These are phyloP conservation scores for Huntiella abstrusa DNA, from an alignment of 2,329 filamentous ascomycete species.

Conservation along the genomic window DNA sequence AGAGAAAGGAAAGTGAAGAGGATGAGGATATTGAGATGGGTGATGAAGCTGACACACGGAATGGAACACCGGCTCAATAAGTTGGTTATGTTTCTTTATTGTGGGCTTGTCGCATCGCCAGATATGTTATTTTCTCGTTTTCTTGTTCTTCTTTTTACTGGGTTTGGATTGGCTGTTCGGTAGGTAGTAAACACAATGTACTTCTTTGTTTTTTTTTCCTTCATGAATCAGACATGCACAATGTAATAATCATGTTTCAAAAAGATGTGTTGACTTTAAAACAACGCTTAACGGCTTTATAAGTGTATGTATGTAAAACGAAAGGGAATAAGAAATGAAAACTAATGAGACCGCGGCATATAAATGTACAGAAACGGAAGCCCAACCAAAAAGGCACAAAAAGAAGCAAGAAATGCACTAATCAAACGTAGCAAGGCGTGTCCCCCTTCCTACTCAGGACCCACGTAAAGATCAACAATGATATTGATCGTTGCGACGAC, in stretches of 20 bases:
- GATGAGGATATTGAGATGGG: constrained; percentile 10
- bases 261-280: no score
- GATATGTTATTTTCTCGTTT: neutral
- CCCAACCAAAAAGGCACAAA: neutral
- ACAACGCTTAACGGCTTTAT: no score
- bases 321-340: neutral
- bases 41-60: constrained; percentile 6
- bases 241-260: no score
- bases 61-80: constrained; percentile 6
- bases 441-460: constrained; percentile 4
- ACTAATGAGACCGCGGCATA: neutral
- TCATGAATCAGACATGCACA: neutral
- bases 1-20: constrained; percentile 2
- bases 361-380: neutral
- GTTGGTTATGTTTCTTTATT: neutral
- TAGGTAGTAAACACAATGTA: no score
- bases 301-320: neutral
- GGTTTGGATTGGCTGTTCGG: neutral
- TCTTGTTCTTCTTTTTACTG: neutral
- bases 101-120: neutral
- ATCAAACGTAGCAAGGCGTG: neutral
- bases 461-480: constrained; percentile 73
- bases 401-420: neutral
- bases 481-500: constrained; percentile 87
- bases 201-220: neutral